Base-by-base conservation (phyloP, 495 filamentous ascomycete genomes). In the Aspergillus steynii region DNA sequence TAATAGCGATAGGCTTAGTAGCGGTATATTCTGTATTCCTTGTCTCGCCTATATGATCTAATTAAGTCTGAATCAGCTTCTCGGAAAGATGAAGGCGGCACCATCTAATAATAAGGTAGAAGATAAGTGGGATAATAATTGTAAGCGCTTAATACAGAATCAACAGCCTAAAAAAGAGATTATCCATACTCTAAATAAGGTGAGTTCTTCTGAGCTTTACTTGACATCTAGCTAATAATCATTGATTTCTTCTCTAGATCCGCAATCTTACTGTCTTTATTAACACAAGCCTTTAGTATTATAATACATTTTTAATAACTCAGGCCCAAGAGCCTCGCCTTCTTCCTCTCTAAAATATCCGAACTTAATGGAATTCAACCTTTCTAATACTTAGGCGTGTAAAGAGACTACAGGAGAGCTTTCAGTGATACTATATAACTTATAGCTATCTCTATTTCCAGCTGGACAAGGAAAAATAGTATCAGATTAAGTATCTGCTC, bases 21-120 rank as follows among this genome's bases (percentile, higher is more conserved):
- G n/a, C n/a, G n/a, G n/a, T 42, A 42, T 67, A 53, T 56, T 58
- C 27, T 29, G 32, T 28, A 59, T 61, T 4, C 61, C 26, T n/a
- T n/a, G n/a, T n/a, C n/a, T n/a, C n/a, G n/a, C n/a, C n/a, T n/a
- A n/a, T n/a, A n/a, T n/a, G n/a, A n/a, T n/a, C n/a, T n/a, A n/a
- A n/a, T n/a, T n/a, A n/a, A n/a, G n/a, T n/a, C n/a, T n/a, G n/a
- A n/a, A n/a, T n/a, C n/a, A n/a, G n/a, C n/a, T n/a, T 53, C 49
- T 67, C 61, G 29, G 34, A n/a, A 3, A 10, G 48, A 26, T 61
- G 6, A 56, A 61, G 42, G 8, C 26, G 42, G 26, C 27, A 29
- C 31, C 34, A 29, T 9, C 29, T 48, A 51, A 59, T 53, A 27
- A 53, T 29, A 27, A 10, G 4, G 50, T 12, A 5, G 28, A 25